Evolutionary conservation across 495 filamentous ascomycete genomes (phyloP), one percentile per base, ranked within the genome.

Genomic region (Daldinia concentrica): DNA sequence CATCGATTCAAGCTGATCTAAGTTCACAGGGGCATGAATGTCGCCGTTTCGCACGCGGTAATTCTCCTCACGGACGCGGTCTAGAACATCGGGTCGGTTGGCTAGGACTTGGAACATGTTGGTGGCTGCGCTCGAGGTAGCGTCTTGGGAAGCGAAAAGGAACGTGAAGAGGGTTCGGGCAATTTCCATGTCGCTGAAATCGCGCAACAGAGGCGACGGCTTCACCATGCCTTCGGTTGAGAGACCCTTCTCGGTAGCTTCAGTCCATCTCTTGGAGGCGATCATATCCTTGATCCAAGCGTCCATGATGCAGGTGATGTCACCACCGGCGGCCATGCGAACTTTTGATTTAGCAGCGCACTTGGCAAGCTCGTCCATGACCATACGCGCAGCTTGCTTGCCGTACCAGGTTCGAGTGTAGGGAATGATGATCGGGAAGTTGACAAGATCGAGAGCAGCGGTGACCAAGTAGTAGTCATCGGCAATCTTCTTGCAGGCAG

Each of bases 401-500:
- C 95, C 95, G 78, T 97, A 97, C 93, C 94, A 99, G 8, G 93
- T 92, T 86, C 92, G 94, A 72, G 95, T 97, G 86, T 87, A 99
- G 51, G 95, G 95, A 58, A 99, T 82, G 80, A 98, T 98, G 82
- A 99, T 91, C 37, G 95, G 95, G 86, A 99, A 98, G 83, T 98
- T 98, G 81, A 99, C 95, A 41, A 99, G 87, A 78, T 99, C 95
- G 65, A 99, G 88, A 7, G 95, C 95, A 51, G 92, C 96, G 15
- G 95, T 99, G 76, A 98, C 96, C 73, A 92, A 86, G 80, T 96
- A 99, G 81, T 95, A 99, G 80, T 99, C 94, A 77, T 98, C 92
- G 64, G 94, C 91, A 69, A 99, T 95, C 85, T 95, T 95, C 86
- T 97, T 94, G 68, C 97, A 88, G 52, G 90, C 88, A 73, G 91